These are phyloP conservation scores for Pythium periplocum DNA, from an alignment of 352 stramenopile genomes.

Conservation along the genomic window DNA sequence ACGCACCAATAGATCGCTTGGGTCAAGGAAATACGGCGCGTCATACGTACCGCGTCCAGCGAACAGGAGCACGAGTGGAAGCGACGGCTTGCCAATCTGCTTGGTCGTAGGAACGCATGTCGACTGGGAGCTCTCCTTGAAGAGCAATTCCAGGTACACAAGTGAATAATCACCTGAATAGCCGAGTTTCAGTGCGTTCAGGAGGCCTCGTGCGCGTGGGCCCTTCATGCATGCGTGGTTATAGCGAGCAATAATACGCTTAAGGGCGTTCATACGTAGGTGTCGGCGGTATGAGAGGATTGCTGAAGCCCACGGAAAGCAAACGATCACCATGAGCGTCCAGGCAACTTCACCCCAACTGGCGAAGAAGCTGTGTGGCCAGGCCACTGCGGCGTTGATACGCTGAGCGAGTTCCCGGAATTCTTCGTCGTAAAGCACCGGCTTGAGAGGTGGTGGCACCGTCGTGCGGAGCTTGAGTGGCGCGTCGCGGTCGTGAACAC, in stretches of 20 bases:
- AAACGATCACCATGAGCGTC: slow-evolving; percentile 50
- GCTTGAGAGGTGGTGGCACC: slow-evolving; percentile 47
- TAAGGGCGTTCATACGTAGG: slow-evolving; percentile 69
- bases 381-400: slow-evolving; percentile 58
- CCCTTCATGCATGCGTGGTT: slow-evolving; percentile 83
- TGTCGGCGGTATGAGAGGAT: slow-evolving; percentile 65
- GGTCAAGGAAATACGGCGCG: slow-evolving; percentile 73
- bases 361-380: slow-evolving; percentile 34
- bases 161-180: slow-evolving; percentile 79
- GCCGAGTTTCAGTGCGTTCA: slow-evolving; percentile 75
- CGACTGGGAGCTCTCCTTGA: slow-evolving; percentile 69
- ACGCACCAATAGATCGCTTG: slow-evolving; percentile 73
- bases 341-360: slow-evolving; percentile 64
- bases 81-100: slow-evolving; percentile 54
- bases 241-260: slow-evolving; percentile 69
- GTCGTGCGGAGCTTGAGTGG: slow-evolving; percentile 55
- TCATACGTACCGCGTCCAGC: slow-evolving; percentile 74
- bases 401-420: slow-evolving; percentile 57
- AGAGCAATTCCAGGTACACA: slow-evolving; percentile 71
- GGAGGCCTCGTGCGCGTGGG: slow-evolving; percentile 49
- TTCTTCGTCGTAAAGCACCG: slow-evolving; percentile 63
- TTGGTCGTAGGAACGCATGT: slow-evolving; percentile 66
- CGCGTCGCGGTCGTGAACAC: slow-evolving; percentile 55
- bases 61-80: slow-evolving; percentile 74
- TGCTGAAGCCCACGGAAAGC: slow-evolving; percentile 64